These are phyloP conservation scores for Leccinum incarnatum DNA, from an alignment of 768 basidiomycete species.

Conservation along the genomic window DNA sequence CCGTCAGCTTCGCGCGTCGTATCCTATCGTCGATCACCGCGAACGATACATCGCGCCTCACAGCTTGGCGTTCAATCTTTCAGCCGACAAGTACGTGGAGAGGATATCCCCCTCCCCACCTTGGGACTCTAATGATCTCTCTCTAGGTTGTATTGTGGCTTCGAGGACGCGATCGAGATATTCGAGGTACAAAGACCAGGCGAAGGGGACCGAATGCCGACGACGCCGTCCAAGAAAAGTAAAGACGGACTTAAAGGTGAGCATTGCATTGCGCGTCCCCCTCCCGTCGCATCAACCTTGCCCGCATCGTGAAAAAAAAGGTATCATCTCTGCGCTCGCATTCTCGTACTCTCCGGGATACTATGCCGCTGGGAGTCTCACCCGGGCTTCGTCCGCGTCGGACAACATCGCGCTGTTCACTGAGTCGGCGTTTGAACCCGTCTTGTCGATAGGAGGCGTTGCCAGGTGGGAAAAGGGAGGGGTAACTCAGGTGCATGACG, in stretches of 20 bases:
- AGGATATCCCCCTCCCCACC: not conserved
- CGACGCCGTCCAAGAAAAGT: conserved; percentile 71
- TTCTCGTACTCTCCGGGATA: conserved; percentile 66
- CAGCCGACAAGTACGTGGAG: conserved; percentile 56
- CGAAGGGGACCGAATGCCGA: conserved; percentile 64
- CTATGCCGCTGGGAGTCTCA: conserved; percentile 80
- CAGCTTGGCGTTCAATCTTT: conserved; percentile 71
- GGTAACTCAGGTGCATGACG: conserved; percentile 48
- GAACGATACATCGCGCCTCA: conserved; percentile 89
- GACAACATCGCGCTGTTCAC: conserved; percentile 66
- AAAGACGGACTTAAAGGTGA: conserved; percentile 86
- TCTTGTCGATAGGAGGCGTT: conserved; percentile 64
- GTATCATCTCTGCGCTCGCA: conserved; percentile 82
- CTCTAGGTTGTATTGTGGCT: conserved; percentile 75
- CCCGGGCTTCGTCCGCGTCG: conserved; percentile 40
- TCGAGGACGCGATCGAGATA: conserved; percentile 81
- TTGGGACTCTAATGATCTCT: not conserved
- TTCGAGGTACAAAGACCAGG: conserved; percentile 78
- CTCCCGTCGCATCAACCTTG: not conserved
- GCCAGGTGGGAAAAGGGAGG: conserved; percentile 31
- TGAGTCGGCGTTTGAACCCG: conserved; percentile 54
- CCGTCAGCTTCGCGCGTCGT: conserved; percentile 83
- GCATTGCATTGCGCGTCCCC: not conserved
- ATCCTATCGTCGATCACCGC: conserved; percentile 89
- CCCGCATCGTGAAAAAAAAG: conserved; percentile 35